Conservation (phyloP, 2,329 filamentous ascomycete genomes). For the Diaporthe eres region DNA sequence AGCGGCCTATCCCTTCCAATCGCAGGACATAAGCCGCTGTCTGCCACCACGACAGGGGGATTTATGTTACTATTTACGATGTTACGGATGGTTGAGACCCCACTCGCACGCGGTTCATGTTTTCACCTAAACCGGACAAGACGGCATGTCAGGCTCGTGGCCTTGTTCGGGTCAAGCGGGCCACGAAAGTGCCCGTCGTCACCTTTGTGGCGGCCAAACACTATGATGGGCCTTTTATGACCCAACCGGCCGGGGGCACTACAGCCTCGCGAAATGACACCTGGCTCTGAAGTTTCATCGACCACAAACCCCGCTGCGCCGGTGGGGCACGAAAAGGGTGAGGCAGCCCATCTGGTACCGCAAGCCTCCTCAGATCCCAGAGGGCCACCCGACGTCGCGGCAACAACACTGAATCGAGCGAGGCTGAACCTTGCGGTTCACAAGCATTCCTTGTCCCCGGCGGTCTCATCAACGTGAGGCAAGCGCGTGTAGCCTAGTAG, state of each 20-base stretch:
- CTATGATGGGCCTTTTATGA: neutral
- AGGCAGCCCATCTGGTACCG: conserved; percentile 32
- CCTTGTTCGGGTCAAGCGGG: conserved; percentile 22
- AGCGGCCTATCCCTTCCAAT: conserved; percentile 34
- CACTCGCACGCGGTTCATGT: conserved; percentile 31
- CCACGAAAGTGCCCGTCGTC: neutral
- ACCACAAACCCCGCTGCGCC: neutral
- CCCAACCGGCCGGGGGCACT: neutral
- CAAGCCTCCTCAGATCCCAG: conserved; percentile 3
- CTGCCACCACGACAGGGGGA: conserved; percentile 14
- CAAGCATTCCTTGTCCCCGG: conserved; percentile 33
- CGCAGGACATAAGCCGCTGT: conserved; percentile 28
- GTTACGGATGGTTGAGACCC: conserved; percentile 8
- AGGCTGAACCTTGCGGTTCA: conserved; percentile 19
- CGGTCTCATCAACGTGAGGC: conserved; percentile 26
- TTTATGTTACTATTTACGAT: conserved; percentile 26
- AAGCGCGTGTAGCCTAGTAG: conserved; percentile 31
- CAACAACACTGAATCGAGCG: conserved; percentile 16
- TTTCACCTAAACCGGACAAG: conserved; percentile 2
- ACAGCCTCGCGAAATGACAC: conserved; percentile 27
- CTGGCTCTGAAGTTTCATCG: conserved; percentile 23
- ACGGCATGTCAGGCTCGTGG: conserved; percentile 27
- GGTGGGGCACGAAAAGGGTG: conserved; percentile 25
- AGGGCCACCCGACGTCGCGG: conserved; percentile 15
- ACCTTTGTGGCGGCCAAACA: conserved; percentile 17